These are phyloP conservation scores for Boletus insuetus DNA, from an alignment of 768 basidiomycete genomes.

Conservation along the genomic window DNA sequence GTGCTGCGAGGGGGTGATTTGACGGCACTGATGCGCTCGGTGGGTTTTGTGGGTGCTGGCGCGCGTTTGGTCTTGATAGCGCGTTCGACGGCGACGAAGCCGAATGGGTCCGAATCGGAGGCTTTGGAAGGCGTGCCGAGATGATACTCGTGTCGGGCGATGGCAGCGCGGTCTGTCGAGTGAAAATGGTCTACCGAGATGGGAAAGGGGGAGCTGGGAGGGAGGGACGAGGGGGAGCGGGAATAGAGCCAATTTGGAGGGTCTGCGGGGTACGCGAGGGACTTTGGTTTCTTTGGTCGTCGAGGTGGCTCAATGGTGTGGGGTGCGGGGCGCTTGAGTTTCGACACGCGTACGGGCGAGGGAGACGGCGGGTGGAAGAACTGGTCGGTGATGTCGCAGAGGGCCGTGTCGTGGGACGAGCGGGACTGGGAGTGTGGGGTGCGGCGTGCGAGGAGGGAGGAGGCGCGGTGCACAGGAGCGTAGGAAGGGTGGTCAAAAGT, in stretches of 20 bases:
- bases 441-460: constrained; percentile 10
- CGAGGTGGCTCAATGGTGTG: constrained; percentile 26
- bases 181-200: constrained; percentile 6
- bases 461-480: not conserved
- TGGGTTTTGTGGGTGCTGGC: constrained; percentile 8
- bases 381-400: constrained; percentile 34
- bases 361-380: constrained; percentile 34
- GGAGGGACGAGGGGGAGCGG: constrained; percentile 31
- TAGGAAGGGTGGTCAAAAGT: not conserved
- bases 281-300: constrained; percentile 33
- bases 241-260: constrained; percentile 30
- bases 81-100: constrained; percentile 53
- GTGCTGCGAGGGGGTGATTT: constrained; percentile 22
- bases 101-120: constrained; percentile 52
- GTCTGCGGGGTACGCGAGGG: constrained; percentile 29
- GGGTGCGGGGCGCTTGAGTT: constrained; percentile 14
- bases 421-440: constrained; percentile 20
- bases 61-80: constrained; percentile 44
- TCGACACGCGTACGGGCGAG: constrained; percentile 27
- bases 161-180: not conserved
- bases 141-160: constrained; percentile 18
- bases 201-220: constrained; percentile 34
- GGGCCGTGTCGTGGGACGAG: constrained; percentile 19
- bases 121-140: constrained; percentile 21
- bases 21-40: constrained; percentile 8